Conservation (phyloP, 306 rosid genomes). For the Rubus idaeus region DNA sequence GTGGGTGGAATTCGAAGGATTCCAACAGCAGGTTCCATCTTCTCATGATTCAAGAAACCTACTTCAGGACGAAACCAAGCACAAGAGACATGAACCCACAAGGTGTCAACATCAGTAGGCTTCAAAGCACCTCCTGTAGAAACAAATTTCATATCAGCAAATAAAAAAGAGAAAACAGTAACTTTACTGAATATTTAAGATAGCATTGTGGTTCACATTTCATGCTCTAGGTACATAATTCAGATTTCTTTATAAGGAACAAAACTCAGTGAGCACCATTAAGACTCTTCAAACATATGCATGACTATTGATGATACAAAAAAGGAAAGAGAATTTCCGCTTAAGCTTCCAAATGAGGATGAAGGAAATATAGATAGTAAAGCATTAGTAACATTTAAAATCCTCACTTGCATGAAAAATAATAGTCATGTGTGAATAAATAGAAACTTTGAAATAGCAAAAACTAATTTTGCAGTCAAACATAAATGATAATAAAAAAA, state of each 20-base stretch:
- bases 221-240: background rate
- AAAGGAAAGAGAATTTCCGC: background rate
- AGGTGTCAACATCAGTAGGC: conserved; percentile 87
- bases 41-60: conserved; percentile 69
- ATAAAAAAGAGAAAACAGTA: conserved; percentile 16
- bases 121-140: conserved; percentile 90
- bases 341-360: background rate
- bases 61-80: conserved; percentile 96
- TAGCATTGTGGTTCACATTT: background rate
- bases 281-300: background rate
- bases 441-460: background rate
- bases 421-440: background rate
- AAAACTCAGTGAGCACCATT: conserved; percentile 6
- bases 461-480: background rate
- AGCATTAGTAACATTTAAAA: background rate
- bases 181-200: conserved; percentile 7
- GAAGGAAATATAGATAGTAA: background rate
- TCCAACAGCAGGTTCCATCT: conserved; percentile 96
- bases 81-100: conserved; percentile 93
- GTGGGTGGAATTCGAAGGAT: conserved; percentile 73
- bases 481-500: background rate
- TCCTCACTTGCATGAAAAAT: background rate
- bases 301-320: background rate
- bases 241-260: background rate
- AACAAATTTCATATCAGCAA: conserved; percentile 25